Percentiles rank a stretch among this genome's conserved stretches.
Conservation (phyloP, 2,329 filamentous ascomycete genomes). For the Scytalidium lignicola region DNA sequence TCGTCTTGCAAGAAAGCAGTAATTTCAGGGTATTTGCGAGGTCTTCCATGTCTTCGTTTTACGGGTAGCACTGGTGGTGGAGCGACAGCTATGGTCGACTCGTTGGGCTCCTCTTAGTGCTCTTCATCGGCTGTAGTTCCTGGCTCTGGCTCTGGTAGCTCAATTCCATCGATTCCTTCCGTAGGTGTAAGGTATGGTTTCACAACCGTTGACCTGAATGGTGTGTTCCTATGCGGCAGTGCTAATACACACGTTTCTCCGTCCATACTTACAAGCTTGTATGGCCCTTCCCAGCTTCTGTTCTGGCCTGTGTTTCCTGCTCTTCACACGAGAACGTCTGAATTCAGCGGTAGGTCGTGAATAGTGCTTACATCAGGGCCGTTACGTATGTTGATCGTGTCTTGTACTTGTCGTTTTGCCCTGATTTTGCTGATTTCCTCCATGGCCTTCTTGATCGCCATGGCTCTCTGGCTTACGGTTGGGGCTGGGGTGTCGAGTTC, state of each 20-base stretch:
- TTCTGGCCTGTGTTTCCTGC: not conserved
- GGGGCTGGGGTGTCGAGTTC: not conserved
- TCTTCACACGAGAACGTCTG: constrained; percentile 3
- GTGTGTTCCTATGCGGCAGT: not conserved
- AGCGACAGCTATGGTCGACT: no score
- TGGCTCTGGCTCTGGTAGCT: no score
- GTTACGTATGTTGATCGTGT: constrained; percentile 1
- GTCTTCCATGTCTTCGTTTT: no score
- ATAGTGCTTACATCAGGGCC: constrained; percentile 1
- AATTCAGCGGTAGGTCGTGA: constrained; percentile 3
- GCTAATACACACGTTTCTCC: constrained; percentile 4
- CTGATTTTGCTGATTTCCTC: constrained; percentile 1
- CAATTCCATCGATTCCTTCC: no score
- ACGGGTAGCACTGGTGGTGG: no score
- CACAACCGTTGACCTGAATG: not conserved
- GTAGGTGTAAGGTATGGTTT: no score
- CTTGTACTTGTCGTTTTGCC: constrained; percentile 1
- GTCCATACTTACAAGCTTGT: not conserved
- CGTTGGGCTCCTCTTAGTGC: no score
- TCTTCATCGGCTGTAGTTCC: no score
- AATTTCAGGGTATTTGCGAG: no score
- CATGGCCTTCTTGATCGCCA: constrained; percentile 5
- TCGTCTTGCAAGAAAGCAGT: no score
- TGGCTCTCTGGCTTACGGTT: not conserved
- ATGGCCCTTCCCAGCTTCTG: constrained; percentile 1